Conservation (phyloP, 768 basidiomycete genomes). For the Chalciporus sphaerocephalus region DNA sequence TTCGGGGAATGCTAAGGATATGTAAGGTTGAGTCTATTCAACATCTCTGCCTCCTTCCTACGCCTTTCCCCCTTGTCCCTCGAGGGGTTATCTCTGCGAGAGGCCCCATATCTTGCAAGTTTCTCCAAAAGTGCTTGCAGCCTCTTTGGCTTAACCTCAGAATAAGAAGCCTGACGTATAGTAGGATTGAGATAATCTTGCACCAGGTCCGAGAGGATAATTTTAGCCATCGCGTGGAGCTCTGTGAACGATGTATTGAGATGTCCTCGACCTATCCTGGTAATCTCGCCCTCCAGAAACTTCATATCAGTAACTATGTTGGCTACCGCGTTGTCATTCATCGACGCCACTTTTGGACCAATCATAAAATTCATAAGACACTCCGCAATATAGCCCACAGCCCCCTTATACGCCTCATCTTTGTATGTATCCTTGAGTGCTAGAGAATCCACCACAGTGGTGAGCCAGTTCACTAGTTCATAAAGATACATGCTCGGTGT, state of each 20-base stretch:
- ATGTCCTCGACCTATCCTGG: slow-evolving; percentile 66
- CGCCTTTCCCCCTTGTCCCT: slow-evolving; percentile 69
- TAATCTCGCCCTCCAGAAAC: slow-evolving; percentile 86
- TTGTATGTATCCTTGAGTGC: slow-evolving; percentile 81
- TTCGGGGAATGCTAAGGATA: slow-evolving; percentile 10
- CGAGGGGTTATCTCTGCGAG: slow-evolving; percentile 53
- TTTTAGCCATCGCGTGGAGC: slow-evolving; percentile 69
- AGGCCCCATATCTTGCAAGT: slow-evolving; percentile 61
- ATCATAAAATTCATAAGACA: slow-evolving; percentile 82
- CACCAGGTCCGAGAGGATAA: slow-evolving; percentile 69
- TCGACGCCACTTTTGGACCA: slow-evolving; percentile 65
- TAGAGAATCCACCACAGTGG: slow-evolving; percentile 89
- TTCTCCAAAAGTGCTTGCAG: slow-evolving; percentile 76
- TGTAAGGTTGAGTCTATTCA: slow-evolving; percentile 50
- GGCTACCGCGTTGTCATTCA: slow-evolving; percentile 87
- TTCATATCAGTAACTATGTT: slow-evolving; percentile 84
- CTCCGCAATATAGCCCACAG: slow-evolving; percentile 82
- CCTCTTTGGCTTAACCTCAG: slow-evolving; percentile 62
- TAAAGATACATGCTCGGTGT: slow-evolving; percentile 92
- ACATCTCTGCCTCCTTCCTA: slow-evolving; percentile 71
- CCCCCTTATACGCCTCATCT: slow-evolving; percentile 84
- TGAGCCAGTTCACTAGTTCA: slow-evolving; percentile 94
- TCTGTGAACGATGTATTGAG: slow-evolving; percentile 73
- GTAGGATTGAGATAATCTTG: slow-evolving; percentile 75
- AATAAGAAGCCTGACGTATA: slow-evolving; percentile 63